A percentile compares a stretch with the other conserved stretches of the same genome.
Conservation (phyloP, 2,329 filamentous ascomycete genomes). For the Chalaropsis thielavioides region DNA sequence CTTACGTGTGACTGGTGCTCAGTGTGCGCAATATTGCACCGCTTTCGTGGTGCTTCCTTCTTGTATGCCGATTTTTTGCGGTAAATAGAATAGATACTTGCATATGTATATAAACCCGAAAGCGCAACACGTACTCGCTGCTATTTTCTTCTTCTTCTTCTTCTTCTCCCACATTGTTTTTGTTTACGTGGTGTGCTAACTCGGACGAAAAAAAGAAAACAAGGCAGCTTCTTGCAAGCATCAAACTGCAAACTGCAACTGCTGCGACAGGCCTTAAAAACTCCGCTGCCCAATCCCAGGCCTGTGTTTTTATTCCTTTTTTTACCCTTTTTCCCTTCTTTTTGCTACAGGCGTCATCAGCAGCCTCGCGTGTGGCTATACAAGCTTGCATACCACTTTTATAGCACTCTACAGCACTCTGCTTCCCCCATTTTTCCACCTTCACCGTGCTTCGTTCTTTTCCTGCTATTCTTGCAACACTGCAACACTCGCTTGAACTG, state of each 20-base stretch:
- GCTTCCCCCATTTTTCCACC: too few relatives aligned
- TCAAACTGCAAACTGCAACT: background rate
- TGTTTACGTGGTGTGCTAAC: background rate
- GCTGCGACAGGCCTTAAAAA: background rate
- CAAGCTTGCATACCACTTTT: background rate
- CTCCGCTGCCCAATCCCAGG: background rate
- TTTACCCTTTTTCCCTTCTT: background rate
- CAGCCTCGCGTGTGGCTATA: slow-evolving; percentile 3
- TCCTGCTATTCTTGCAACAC: too few relatives aligned
- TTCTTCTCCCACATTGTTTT: background rate
- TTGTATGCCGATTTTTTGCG: too few relatives aligned
- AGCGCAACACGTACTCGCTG: too few relatives aligned
- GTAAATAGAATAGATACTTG: too few relatives aligned
- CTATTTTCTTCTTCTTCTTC: too few relatives aligned
- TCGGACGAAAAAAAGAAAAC: background rate
- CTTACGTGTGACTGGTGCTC: too few relatives aligned
- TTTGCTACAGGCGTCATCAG: background rate
- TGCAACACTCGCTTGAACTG: too few relatives aligned
- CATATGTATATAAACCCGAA: too few relatives aligned
- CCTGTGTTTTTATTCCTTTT: background rate
- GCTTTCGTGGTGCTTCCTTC: too few relatives aligned
- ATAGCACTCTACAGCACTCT: background rate
- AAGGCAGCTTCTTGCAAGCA: background rate
- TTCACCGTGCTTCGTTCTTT: too few relatives aligned
- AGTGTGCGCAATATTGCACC: too few relatives aligned